Base-by-base conservation (phyloP, 2,329 filamentous ascomycete species). In the Rugonectria rugulosa region DNA sequence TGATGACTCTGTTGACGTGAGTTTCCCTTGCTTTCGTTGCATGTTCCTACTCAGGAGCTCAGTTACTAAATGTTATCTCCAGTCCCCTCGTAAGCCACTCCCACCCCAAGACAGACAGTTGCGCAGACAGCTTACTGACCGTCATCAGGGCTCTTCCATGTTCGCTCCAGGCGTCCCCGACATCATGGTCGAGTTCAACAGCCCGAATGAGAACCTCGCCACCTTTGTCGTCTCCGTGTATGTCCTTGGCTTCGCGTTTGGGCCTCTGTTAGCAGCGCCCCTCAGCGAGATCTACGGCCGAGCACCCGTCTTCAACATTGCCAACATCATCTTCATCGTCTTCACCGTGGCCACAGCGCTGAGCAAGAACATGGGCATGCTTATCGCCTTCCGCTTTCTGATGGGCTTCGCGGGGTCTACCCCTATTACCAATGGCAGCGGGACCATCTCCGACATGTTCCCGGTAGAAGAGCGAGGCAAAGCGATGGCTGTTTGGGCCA, bases 361-460 rank as follows among this genome's bases (percentile, higher is more conserved):
- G n/a, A 79, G 83, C 5, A 83, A 87, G 62, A 84, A 88, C 64
- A 75, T 88, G 19, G 83, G 86, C 59, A 85, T 85, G 2, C 68
- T 91, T 7, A 78, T 88, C 67, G 72, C 87, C 9, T 85, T 83
- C 3, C 79, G 87, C 7, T 88, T 89, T 69, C 81, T 88, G 47
- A 77, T 79, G 20, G 86, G 83, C 0, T 77, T 87, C 43, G 85
- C 85, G 52, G 85, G 82, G 4, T 81, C 81, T 0, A 85, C 86
- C 0, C 85, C 87, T 2, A 77, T 91, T 4, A 89, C 86, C 2
- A 88, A 87, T 64, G 88, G 85, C 0, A 86, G 85, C 12, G 87
- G 87, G 5, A 86, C 88, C 1, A 71, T 90, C 10, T 82, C 81
- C 14, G 88, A 90, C 72, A 79, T 90, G 36, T 89, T 81, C 73